Evolutionary conservation across 2,329 filamentous ascomycete species (phyloP), one percentile per base, ranked within the genome.

Genomic region (Penicillium sp.): DNA sequence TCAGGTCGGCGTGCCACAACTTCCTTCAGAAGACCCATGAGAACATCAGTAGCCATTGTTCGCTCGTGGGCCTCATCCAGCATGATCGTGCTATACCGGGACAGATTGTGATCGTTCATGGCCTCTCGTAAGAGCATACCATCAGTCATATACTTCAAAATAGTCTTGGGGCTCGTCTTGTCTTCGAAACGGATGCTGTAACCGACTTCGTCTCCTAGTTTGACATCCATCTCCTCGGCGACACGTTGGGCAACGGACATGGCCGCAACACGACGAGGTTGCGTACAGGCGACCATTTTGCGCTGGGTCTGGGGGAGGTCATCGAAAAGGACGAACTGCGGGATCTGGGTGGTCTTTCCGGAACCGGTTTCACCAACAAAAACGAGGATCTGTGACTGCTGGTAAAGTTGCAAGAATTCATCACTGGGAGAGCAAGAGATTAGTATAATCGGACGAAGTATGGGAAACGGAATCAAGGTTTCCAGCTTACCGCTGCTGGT

Each of bases 151-250:
- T 99, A 99, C 81, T 99, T 99, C 71, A 99, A 85, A 57, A 95
- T 85, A 1, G 94, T 99, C 75, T 90, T 92, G 54, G 87, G 85
- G 47, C 89, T 85, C 1, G 94, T 97, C 79, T 87, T 90, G 74
- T 99, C 94, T 76, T 99, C 95, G 75, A 99, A 99, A 81, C 94
- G 91, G 73, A 99, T 97, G 74, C 91, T 97, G 80, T 97, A 99
- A 75, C 94, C 94, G 51, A 99, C 92, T 77, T 97, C 93, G 63
- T 97, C 87, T 55, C 94, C 94, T 23, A 99, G 83, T 55, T 83
- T 86, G 63, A 97, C 93, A 71, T 97, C 94, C 83, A 99, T 89
- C 78, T 99, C 94, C 70, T 96, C 87, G 24, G 95, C 92, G 28
- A 99, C 94, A 88, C 94, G 93, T 77, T 97, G 91, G 31, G 94